These are phyloP conservation scores for Globisporangium paroecandrum DNA, from an alignment of 352 stramenopile genomes.

Conservation along the genomic window DNA sequence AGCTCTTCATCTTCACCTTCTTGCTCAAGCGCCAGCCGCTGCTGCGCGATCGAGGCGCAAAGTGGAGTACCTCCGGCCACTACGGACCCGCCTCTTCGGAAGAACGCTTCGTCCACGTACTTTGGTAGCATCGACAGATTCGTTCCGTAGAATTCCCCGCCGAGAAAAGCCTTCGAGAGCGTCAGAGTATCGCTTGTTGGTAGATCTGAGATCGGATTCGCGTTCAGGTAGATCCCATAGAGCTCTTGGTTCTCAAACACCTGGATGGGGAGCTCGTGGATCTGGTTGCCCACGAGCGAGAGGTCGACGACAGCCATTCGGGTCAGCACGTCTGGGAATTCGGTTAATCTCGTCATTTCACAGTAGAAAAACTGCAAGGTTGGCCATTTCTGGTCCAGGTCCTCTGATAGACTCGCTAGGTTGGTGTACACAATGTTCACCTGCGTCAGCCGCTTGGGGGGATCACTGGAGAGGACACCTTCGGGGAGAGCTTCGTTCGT, in stretches of 20 bases:
- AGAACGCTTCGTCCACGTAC: constrained; percentile 18
- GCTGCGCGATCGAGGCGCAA: background rate
- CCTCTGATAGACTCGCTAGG: constrained; percentile 24
- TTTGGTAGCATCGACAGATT: constrained; percentile 4
- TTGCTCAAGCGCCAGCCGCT: background rate
- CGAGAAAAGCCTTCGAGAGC: background rate
- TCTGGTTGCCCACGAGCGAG: constrained; percentile 23
- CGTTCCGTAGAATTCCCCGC: constrained; percentile 4
- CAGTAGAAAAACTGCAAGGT: constrained; percentile 12
- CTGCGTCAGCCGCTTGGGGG: constrained; percentile 19
- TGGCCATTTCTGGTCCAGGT: constrained; percentile 37
- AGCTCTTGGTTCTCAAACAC: constrained; percentile 6
- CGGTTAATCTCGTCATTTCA: constrained; percentile 4
- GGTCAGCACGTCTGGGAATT: constrained; percentile 4
- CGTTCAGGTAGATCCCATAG: constrained; percentile 14
- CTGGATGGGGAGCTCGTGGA: constrained; percentile 8
- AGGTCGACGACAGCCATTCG: constrained; percentile 7
- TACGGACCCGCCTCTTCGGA: background rate
- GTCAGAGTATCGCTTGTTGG: constrained; percentile 3
- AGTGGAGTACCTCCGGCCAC: constrained; percentile 4
- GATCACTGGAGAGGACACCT: constrained; percentile 27
- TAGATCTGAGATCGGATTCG: constrained; percentile 21
- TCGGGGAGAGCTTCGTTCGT: constrained; percentile 26
- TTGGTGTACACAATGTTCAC: constrained; percentile 35
- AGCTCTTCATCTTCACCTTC: background rate